A percentile compares a stretch with the other conserved stretches of the same genome.
phyloP scores from a whole-genome alignment of 2,329 filamentous ascomycete genomes.

The Fusarium neocosmosporiellum region DNA sequence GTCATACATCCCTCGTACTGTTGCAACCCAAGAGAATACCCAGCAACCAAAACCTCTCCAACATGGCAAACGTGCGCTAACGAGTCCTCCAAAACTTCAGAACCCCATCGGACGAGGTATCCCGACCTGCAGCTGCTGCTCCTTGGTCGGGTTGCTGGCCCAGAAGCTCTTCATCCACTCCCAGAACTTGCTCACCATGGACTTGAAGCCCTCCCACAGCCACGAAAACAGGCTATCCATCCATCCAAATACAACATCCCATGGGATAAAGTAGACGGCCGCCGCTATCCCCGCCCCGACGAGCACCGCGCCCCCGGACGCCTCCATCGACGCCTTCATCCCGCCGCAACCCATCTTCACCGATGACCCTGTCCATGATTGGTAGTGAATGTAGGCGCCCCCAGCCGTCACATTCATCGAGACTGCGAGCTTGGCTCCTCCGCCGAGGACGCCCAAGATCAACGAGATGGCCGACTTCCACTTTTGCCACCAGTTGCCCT shows the following conservation, averaged over 20 bases:
- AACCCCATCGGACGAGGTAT: not conserved
- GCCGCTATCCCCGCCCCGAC: not conserved
- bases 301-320: not conserved
- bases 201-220: not conserved
- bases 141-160: not conserved
- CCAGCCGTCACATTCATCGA: not conserved
- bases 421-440: not conserved
- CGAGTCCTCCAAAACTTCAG: not conserved
- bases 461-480: not conserved
- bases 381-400: not conserved
- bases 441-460: not conserved
- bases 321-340: not conserved
- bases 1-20: not conserved
- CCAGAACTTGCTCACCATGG: not conserved
- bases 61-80: not conserved
- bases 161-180: not conserved
- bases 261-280: not conserved
- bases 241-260: not conserved
- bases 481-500: not conserved
- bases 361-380: not conserved
- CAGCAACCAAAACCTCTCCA: not conserved
- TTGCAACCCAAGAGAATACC: not conserved
- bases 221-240: not conserved
- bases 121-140: not conserved
- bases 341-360: not conserved